These are phyloP conservation scores for Penicillium capsulatum DNA, from an alignment of 2,329 filamentous ascomycete genomes.

Conservation along the genomic window DNA sequence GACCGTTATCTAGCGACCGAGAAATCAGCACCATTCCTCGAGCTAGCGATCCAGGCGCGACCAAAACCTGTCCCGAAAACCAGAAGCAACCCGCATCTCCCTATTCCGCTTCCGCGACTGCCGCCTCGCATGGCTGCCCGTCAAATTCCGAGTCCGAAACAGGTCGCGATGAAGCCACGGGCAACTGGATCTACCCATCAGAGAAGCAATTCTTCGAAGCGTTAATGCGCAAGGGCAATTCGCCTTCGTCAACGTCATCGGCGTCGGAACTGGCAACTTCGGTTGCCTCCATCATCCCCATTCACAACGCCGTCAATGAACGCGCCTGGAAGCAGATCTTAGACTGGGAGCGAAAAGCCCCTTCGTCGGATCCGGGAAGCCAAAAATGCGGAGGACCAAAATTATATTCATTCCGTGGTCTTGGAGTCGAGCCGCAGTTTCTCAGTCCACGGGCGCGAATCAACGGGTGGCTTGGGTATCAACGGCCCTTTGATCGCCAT, in stretches of 20 bases:
- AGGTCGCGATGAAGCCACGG: conserved; percentile 62
- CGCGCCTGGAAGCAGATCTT: conserved; percentile 90
- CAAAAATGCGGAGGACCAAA: conserved; percentile 70
- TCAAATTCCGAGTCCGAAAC: conserved; percentile 78
- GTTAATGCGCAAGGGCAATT: conserved; percentile 86
- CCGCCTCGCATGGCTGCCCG: conserved; percentile 39
- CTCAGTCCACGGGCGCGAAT: conserved; percentile 79
- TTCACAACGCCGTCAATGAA: conserved; percentile 98
- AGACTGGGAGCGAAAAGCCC: conserved; percentile 73
- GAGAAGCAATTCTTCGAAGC: conserved; percentile 98
- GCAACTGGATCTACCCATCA: conserved; percentile 96
- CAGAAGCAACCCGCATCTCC: conserved; percentile 29
- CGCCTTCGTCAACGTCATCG: conserved; percentile 49
- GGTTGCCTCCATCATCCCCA: conserved; percentile 89
- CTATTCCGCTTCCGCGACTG: conserved; percentile 25
- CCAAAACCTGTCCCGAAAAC: conserved; percentile 19
- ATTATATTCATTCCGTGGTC: conserved; percentile 76
- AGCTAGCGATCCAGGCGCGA: conserved; percentile 36
- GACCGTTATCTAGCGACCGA: conserved; percentile 61
- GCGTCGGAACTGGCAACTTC: conserved; percentile 55
- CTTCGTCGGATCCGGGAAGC: conserved; percentile 53
- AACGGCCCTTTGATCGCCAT: conserved; percentile 87
- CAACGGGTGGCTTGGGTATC: conserved; percentile 83
- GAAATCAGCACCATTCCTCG: conserved; percentile 77
- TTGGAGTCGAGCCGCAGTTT: conserved; percentile 45